A percentile compares a stretch with the other conserved stretches of the same genome.
Conservation (phyloP, 108 stramenopile species). For the Skeletonema menzelii region DNA sequence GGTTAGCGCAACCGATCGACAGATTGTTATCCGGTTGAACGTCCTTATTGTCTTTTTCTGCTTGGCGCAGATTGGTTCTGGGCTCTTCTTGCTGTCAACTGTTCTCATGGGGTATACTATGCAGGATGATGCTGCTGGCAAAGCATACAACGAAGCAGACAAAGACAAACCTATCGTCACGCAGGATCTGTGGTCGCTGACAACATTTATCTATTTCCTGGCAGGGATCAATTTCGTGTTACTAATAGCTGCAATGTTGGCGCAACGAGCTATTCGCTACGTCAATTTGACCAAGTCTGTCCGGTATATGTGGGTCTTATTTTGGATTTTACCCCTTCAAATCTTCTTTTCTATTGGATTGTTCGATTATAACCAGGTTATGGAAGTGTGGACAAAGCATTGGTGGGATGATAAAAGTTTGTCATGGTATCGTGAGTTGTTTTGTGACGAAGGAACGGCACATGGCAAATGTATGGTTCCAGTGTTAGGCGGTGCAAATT, state of each 20-base stretch:
- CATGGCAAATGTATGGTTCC: constrained; percentile 65
- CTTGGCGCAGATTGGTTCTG: constrained; percentile 46
- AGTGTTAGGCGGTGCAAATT: constrained; percentile 46
- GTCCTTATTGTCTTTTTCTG: constrained; percentile 60
- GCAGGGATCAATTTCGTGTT: constrained; percentile 52
- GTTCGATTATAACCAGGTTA: constrained; percentile 28
- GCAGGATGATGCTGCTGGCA: neutral
- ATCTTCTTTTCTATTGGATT: constrained; percentile 46
- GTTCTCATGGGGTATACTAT: constrained; percentile 13
- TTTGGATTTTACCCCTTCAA: constrained; percentile 60
- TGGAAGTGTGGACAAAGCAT: constrained; percentile 8
- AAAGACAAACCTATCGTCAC: constrained; percentile 2
- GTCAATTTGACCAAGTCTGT: constrained; percentile 76
- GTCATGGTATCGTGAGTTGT: constrained; percentile 46
- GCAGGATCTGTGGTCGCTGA: constrained; percentile 46
- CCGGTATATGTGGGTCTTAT: constrained; percentile 73
- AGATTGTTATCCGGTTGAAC: constrained; percentile 66
- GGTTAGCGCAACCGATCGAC: constrained; percentile 59
- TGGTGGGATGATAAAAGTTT: constrained; percentile 48
- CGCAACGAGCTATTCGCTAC: constrained; percentile 58
- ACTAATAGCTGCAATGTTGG: constrained; percentile 51
- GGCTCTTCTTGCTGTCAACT: constrained; percentile 40
- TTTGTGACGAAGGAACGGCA: constrained; percentile 56
- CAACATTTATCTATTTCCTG: constrained; percentile 43
- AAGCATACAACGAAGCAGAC: neutral